phyloP scores from a whole-genome alignment of 805 yeast species.

The Cyberlindnera euphorbiae region DNA sequence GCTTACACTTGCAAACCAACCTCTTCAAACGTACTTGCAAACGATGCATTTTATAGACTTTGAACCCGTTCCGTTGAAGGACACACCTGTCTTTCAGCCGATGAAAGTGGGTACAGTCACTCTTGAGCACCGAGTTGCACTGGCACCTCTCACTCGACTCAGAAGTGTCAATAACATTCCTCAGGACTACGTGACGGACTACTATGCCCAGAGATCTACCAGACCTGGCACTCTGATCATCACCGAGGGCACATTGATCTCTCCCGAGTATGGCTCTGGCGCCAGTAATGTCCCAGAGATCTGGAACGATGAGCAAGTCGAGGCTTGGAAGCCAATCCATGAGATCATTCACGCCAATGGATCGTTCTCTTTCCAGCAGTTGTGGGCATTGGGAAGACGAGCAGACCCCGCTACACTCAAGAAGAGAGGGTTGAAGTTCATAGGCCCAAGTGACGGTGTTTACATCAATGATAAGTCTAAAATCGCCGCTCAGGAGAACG shows the following conservation, averaged over 20 bases:
- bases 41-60: constrained; percentile 3
- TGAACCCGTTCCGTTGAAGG: constrained; percentile 3
- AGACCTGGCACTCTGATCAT: constrained; percentile 53
- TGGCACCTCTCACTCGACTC: constrained; percentile 34
- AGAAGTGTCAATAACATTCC: constrained; percentile 2
- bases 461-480: constrained; percentile 30
- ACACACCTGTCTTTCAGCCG: constrained; percentile 33
- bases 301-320: constrained; percentile 40
- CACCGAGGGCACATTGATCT: constrained; percentile 52
- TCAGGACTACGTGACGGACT: constrained; percentile 33
- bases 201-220: constrained; percentile 51
- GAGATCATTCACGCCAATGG: constrained; percentile 46
- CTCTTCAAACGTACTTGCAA: too few relatives aligned
- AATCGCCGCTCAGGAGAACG: constrained; percentile 24
- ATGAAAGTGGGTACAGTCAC: constrained; percentile 32
- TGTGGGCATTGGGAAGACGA: constrained; percentile 45
- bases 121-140: constrained; percentile 37
- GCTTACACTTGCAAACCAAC: too few relatives aligned
- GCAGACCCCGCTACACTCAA: constrained; percentile 34
- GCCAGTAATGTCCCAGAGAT: constrained; percentile 44
- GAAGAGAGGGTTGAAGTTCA: constrained; percentile 31
- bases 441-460: constrained; percentile 32
- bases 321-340: constrained; percentile 43
- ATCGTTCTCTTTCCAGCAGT: constrained; percentile 41
- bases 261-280: constrained; percentile 36